A percentile compares a stretch with the other conserved stretches of the same genome.
Conservation (phyloP, 2,329 filamentous ascomycete species). For the Cryphonectria nitschkei region DNA sequence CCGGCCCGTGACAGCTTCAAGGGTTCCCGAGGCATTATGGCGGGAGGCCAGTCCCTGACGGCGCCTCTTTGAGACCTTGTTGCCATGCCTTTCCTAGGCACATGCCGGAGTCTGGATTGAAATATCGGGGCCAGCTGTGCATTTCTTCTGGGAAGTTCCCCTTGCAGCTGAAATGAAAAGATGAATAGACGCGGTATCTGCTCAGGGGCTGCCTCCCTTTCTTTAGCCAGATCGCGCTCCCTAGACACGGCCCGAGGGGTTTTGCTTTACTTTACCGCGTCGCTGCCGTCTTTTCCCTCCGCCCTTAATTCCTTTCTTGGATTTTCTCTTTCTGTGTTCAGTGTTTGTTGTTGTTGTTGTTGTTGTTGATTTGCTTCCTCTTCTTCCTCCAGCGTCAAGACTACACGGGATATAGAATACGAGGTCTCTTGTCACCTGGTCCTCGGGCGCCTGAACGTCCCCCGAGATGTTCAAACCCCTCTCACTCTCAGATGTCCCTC, state of each 20-base stretch:
- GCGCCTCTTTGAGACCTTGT: constrained; percentile 1
- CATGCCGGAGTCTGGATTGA: not conserved
- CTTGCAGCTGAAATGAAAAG: not conserved
- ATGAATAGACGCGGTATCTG: not conserved
- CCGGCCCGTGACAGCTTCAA: not conserved
- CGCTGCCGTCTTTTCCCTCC: not conserved
- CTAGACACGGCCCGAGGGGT: constrained; percentile 6
- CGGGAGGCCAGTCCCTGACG: constrained; percentile 2
- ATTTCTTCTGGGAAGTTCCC: not conserved
- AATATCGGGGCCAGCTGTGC: not conserved
- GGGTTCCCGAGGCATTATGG: not conserved
- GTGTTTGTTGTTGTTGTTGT: too few relatives aligned
- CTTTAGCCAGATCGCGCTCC: constrained; percentile 8
- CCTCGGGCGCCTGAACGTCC: not conserved
- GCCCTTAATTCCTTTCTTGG: not conserved
- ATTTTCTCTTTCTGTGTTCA: not conserved
- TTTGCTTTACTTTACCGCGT: not conserved
- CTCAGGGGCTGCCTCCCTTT: not conserved
- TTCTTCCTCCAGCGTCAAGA: not conserved
- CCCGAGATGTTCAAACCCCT: constrained; percentile 7
- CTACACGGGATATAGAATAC: not conserved
- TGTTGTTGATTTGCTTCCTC: not conserved
- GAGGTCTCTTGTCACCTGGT: not conserved
- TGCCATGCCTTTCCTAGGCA: constrained; percentile 7
- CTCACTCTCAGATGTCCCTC: constrained; percentile 2